phyloP scores from a whole-genome alignment of 2,329 filamentous ascomycete species.

The Alternaria hordeiaustralica region DNA sequence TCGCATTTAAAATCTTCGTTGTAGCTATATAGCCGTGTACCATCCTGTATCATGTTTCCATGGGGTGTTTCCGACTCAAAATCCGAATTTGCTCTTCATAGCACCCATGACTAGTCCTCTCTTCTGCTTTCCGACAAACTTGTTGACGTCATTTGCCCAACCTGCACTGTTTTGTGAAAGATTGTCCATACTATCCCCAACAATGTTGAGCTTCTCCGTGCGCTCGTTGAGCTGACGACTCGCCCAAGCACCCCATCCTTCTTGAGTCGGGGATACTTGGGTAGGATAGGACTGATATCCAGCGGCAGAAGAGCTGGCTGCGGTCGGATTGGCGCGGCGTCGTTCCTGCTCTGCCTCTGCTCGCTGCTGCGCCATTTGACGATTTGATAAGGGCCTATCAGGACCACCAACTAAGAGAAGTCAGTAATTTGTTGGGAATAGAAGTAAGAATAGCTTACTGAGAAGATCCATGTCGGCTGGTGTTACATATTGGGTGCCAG shows the following conservation, averaged over 20 bases:
- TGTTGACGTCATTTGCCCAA: conserved; percentile 87
- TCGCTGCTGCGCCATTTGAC: conserved; percentile 81
- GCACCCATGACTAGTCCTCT: conserved; percentile 76
- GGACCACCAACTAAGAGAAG: conserved; percentile 73
- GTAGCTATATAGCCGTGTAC: background rate
- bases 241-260: conserved; percentile 78
- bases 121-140: conserved; percentile 88
- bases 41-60: background rate
- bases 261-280: conserved; percentile 34
- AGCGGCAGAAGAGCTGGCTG: conserved; percentile 44
- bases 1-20: background rate
- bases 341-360: conserved; percentile 70
- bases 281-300: conserved; percentile 27
- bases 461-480: conserved; percentile 87
- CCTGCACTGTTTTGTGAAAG: conserved; percentile 80
- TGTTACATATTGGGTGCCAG: conserved; percentile 89
- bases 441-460: conserved; percentile 51
- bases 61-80: background rate
- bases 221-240: conserved; percentile 86
- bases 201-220: conserved; percentile 83
- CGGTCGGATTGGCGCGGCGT: conserved; percentile 40
- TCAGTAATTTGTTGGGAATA: conserved; percentile 1
- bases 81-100: conserved; percentile 47
- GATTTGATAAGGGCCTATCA: conserved; percentile 84
- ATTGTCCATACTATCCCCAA: conserved; percentile 84